These are phyloP conservation scores for Fusarium verticillioides DNA, from an alignment of 2,329 filamentous ascomycete species.

Conservation along the genomic window DNA sequence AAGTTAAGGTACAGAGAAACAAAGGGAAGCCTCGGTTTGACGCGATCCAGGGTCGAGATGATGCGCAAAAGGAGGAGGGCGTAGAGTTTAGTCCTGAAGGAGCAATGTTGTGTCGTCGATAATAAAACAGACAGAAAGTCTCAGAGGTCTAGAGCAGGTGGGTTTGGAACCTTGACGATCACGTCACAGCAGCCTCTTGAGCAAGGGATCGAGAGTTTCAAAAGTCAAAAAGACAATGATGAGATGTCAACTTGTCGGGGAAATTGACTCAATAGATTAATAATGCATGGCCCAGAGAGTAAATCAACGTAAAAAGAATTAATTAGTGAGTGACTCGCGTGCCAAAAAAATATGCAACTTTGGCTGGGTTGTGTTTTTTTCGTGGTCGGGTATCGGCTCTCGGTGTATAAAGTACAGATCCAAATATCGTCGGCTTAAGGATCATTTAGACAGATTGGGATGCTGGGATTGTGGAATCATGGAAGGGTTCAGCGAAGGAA, in stretches of 20 bases:
- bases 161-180: constrained; percentile 35
- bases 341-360: constrained; percentile 10
- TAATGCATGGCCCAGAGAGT: not conserved
- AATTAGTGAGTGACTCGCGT: constrained; percentile 23
- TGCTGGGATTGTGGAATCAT: constrained; percentile 26
- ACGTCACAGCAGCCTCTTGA: constrained; percentile 38
- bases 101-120: constrained; percentile 15
- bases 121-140: not conserved
- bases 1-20: constrained; percentile 31
- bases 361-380: constrained; percentile 12
- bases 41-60: constrained; percentile 38
- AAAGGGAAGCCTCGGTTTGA: constrained; percentile 35
- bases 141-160: not conserved
- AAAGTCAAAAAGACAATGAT: not conserved
- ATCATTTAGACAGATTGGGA: constrained; percentile 7
- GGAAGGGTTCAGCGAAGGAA: constrained; percentile 23
- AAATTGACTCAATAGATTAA: constrained; percentile 7
- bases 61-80: constrained; percentile 33
- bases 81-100: constrained; percentile 14
- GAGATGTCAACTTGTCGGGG: not conserved
- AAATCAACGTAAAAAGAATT: constrained; percentile 37
- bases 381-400: constrained; percentile 37
- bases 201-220: constrained; percentile 20
- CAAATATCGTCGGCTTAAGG: constrained; percentile 18
- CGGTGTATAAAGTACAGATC: constrained; percentile 34